Percentiles rank a stretch among this genome's conserved stretches.
These are phyloP conservation scores for Hysterangium stoloniferum DNA, from an alignment of 768 basidiomycete species.

Conservation along the genomic window DNA sequence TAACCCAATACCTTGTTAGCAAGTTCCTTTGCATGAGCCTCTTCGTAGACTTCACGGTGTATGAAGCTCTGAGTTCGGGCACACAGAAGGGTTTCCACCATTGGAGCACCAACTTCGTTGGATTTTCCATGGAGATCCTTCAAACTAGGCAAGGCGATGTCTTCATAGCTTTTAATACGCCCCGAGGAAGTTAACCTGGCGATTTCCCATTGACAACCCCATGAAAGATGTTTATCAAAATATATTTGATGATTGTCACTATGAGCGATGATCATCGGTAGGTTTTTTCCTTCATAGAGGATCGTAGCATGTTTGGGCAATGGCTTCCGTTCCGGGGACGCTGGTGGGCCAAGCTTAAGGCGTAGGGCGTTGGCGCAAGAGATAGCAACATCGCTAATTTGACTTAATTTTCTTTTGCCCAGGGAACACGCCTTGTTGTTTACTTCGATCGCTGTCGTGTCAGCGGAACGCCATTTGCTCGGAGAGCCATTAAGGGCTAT, in stretches of 20 bases:
- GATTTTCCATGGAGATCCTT: slow-evolving; percentile 20
- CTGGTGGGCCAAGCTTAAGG: neutral
- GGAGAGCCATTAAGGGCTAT: neutral
- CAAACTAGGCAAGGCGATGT: slow-evolving; percentile 25
- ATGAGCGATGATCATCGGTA: neutral
- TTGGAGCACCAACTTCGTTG: slow-evolving; percentile 27
- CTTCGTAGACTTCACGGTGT: neutral
- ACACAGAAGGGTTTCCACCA: slow-evolving; percentile 16
- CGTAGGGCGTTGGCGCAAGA: neutral
- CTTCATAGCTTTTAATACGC: slow-evolving; percentile 22
- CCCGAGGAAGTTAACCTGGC: slow-evolving; percentile 33
- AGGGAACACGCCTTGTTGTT: neutral
- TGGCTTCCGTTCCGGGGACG: neutral
- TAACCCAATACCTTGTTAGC: slow-evolving; percentile 16
- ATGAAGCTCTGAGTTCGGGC: neutral
- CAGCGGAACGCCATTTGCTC: neutral
- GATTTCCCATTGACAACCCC: slow-evolving; percentile 47
- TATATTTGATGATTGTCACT: neutral
- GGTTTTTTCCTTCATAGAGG: neutral
- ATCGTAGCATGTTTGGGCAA: neutral
- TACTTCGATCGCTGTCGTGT: neutral
- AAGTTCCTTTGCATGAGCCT: slow-evolving; percentile 12
- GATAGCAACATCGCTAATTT: neutral
- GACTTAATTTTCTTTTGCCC: neutral
- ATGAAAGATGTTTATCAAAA: slow-evolving; percentile 5